Conservation (phyloP, 257 asterid species). For the Lavandula angustifolia region DNA sequence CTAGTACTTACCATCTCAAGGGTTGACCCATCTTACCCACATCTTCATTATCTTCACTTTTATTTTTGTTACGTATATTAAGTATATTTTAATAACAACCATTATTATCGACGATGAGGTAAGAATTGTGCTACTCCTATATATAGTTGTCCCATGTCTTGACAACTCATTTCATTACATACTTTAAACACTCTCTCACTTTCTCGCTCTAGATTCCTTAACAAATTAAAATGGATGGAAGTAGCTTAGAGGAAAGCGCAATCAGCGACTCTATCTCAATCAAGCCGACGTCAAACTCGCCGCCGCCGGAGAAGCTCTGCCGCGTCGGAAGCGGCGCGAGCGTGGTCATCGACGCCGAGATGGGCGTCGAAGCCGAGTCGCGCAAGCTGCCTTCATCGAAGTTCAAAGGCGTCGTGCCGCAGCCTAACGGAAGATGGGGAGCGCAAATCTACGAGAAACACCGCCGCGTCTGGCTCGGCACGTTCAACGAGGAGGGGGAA, state of each 20-base stretch:
- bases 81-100: not conserved
- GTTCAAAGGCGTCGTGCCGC: slow-evolving; percentile 95
- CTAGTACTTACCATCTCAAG: slow-evolving; percentile 40
- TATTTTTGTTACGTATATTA: not conserved
- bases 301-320: slow-evolving; percentile 47
- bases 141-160: slow-evolving; percentile 21
- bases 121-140: slow-evolving; percentile 30
- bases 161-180: slow-evolving; percentile 33
- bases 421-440: slow-evolving; percentile 97
- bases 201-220: slow-evolving; percentile 8
- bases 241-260: slow-evolving; percentile 58
- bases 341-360: slow-evolving; percentile 57
- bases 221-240: slow-evolving; percentile 58
- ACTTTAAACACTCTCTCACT: slow-evolving; percentile 16
- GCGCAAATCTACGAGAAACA: slow-evolving; percentile 54
- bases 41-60: slow-evolving; percentile 31
- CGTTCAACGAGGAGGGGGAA: slow-evolving; percentile 75
- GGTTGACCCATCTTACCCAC: slow-evolving; percentile 70
- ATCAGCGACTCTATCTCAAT: slow-evolving; percentile 54
- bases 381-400: slow-evolving; percentile 79
- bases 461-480: slow-evolving; percentile 76
- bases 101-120: slow-evolving; percentile 22
- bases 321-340: slow-evolving; percentile 71
- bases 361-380: slow-evolving; percentile 72
- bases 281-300: slow-evolving; percentile 33